Base-by-base conservation (phyloP, 192 early-diverging fungal species). In the Backusella macrospora region DNA sequence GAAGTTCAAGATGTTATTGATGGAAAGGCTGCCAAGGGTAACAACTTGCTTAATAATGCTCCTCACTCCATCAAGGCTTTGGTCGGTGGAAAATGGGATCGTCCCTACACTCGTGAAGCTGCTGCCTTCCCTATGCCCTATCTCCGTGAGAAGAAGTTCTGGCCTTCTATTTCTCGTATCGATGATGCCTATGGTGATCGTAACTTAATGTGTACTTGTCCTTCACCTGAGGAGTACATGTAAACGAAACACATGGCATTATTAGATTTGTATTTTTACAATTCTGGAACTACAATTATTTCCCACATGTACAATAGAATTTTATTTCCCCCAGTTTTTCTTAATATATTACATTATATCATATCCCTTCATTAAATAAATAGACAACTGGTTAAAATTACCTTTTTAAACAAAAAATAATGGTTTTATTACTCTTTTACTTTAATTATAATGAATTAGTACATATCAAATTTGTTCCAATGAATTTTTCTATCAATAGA, bases 181-280 rank as follows among this genome's bases (percentile, higher is more conserved):
- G 98, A 99, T 79, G 98, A 99, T 78, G 93, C 95, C 26, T 97
- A 90, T 74, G 98, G 98, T 43, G 98, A 99, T 77, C 83, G 92
- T 39, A 95, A 98, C 86, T 85, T 99, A 78, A 82, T 95, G 72
- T 99, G 98, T 86, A 93, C 95, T 65, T 99, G 98, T 81, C 98
- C 98, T 65, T 94, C 96, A 1, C 89, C 96, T 75, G 91, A 93
- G 68, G 92, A 92, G 74, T 94, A 93, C 43, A 65, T 72, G 46
- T 69, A 73, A 43, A 68, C n/a, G 26, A 62, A 44, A 12, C 26
- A 34, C 7, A 65, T 65, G 15, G 5, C 38, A 38, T 65, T 34
- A 65, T 65, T 65, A 65, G 63, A 65, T 38, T 38, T 38, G 63
- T 38, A 38, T 18, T 39, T 65, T 39, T 65, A n/a, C 37, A 34